Base-by-base conservation (phyloP, 352 stramenopile species). In the Globisporangium echinulatum region DNA sequence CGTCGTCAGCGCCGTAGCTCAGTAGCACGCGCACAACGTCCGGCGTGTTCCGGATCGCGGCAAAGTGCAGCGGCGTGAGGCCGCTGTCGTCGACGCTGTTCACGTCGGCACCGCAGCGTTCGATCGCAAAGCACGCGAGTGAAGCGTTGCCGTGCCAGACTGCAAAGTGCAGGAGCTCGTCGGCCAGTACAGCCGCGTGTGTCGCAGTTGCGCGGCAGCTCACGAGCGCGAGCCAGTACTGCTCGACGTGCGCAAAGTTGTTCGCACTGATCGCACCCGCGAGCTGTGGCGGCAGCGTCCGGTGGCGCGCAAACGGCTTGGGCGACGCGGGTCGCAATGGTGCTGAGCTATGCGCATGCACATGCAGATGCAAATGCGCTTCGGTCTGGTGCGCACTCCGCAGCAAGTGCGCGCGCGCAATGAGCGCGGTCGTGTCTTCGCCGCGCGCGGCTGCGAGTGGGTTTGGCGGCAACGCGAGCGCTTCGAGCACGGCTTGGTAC, bases 121-220 rank as follows among this genome's bases (percentile, higher is more conserved):
- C 70, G 17, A 94, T 82, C 7, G 82, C 82, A 44, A 89, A 76
- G n/a, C 66, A 76, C 1, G 78, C 85, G 42, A 95, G 61, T 3
- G 69, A 59, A 2, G 79, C 62, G 17, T 75, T 77, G 7, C 82
- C 82, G 59, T 82, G 76, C 82, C 84, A 93, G 39, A 90, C 76
- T 4, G 83, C 79, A 15, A 77, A 87, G 59, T 93, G 82, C 42
- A 95, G 68, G 11, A 93, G 78, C 57, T 94, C 84, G 59, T 94
- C 91, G 1, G 82, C 79, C 2, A 93, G 64, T 19, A 90, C 72
- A 4, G 65, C 46, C 13, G 58, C 69, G 56, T 74, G 61, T 11
- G 58, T 40, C 2, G 52, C 40, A 11, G 51, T 54, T 33, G 57
- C 56, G 7, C 62, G 66, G 8, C 56, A 61, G n/a, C 64, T 56